These are phyloP conservation scores for Globisporangium megalacanthum DNA, from an alignment of 352 stramenopile genomes.

Conservation along the genomic window DNA sequence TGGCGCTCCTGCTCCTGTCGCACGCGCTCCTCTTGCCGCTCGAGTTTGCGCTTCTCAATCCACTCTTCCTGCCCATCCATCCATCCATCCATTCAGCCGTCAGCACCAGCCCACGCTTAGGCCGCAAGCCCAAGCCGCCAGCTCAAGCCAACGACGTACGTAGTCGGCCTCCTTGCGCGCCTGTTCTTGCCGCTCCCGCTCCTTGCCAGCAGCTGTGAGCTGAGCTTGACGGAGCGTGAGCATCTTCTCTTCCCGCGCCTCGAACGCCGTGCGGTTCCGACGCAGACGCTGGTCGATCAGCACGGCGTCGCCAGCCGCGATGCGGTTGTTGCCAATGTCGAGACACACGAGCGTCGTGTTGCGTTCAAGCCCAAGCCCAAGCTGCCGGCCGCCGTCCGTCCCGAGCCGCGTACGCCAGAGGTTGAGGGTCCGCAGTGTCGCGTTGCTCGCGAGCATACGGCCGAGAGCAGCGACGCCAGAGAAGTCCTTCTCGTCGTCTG, in stretches of 20 bases:
- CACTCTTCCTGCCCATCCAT: constrained; percentile 42
- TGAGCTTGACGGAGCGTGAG: constrained; percentile 42
- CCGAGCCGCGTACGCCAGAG: constrained; percentile 72
- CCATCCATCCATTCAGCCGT: too few relatives aligned
- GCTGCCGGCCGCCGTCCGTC: constrained; percentile 55
- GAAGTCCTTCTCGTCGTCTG: constrained; percentile 75
- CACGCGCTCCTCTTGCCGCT: constrained; percentile 43
- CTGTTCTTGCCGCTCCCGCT: constrained; percentile 41
- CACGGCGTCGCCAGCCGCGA: constrained; percentile 41
- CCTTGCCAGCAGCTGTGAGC: constrained; percentile 39
- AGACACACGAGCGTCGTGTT: constrained; percentile 63
- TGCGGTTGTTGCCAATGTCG: constrained; percentile 80
- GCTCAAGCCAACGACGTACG: constrained; percentile 17
- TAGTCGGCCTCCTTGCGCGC: constrained; percentile 48
- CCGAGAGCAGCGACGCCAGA: constrained; percentile 45
- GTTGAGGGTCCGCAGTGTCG: constrained; percentile 59
- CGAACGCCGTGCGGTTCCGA: constrained; percentile 45
- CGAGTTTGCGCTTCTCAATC: constrained; percentile 69
- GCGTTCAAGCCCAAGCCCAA: constrained; percentile 45
- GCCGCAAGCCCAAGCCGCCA: too few relatives aligned
- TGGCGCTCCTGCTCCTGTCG: constrained; percentile 44
- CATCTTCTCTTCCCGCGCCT: constrained; percentile 35
- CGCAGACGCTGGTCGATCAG: constrained; percentile 40
- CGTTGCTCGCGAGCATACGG: constrained; percentile 53
- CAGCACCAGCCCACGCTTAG: too few relatives aligned